phyloP scores from a whole-genome alignment of 208 protist genomes.

The Wallacemonas sp. region DNA sequence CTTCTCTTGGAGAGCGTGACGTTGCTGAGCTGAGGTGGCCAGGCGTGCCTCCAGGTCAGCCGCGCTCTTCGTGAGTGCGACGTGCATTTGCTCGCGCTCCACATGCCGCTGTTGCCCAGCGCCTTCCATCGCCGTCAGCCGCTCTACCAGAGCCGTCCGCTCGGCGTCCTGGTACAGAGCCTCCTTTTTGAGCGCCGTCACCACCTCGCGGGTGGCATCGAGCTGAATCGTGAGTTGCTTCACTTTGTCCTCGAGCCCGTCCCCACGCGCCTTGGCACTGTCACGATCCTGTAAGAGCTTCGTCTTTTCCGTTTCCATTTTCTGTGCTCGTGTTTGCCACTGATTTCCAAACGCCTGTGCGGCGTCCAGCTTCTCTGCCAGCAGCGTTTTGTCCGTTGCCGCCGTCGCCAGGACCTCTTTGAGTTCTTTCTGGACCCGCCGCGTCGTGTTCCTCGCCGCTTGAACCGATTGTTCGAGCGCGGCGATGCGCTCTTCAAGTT shows the following conservation, averaged over 20 bases:
- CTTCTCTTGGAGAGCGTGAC: constrained; percentile 11
- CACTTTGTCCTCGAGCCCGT: neutral
- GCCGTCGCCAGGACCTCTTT: constrained; percentile 3
- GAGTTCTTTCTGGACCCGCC: constrained; percentile 5
- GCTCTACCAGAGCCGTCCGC: neutral
- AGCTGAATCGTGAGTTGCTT: neutral
- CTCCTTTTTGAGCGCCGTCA: neutral
- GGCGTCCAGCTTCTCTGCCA: constrained; percentile 9
- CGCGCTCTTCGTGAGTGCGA: neutral
- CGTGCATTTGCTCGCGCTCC: neutral
- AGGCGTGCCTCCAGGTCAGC: constrained; percentile 12
- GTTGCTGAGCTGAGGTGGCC: neutral
- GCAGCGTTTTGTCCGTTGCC: constrained; percentile 4
- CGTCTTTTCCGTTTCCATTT: neutral
- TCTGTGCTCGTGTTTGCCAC: neutral
- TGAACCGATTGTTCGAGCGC: neutral
- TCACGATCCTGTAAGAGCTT: neutral
- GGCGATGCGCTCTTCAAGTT: neutral
- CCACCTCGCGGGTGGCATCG: neutral
- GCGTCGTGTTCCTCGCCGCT: neutral
- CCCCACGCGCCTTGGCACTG: neutral
- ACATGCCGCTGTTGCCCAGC: constrained; percentile 1
- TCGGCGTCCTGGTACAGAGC: neutral
- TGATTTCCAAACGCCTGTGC: neutral
- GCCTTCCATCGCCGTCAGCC: neutral